Evolutionary conservation across 2,329 filamentous ascomycete genomes (phyloP), one percentile per base, ranked within the genome.

Genomic region (Dactylellina sp.): DNA sequence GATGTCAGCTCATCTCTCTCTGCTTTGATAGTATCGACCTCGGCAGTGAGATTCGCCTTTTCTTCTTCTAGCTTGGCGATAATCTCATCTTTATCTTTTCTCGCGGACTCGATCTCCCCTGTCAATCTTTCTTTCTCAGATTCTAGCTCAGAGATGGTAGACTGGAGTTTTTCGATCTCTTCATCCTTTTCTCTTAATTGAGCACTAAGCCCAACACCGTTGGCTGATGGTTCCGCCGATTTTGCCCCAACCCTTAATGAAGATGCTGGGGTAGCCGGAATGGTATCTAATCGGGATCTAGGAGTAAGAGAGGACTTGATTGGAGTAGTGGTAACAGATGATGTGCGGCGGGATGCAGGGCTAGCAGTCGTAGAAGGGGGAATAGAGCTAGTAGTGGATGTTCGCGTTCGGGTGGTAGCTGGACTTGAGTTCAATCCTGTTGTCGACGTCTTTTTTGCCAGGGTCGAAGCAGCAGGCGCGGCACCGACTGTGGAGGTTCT

Each of bases 231-330:
- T 40, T 40, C 42, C 2, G 59, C 52, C 9, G 70, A 37, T 49
- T 49, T 59, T 18, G 53, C 35, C 1, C 32, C 53, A n/a, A 37
- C 37, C 20, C 44, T 60, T 9, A 60, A 61, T 12, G 55, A 40
- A n/a, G 61, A 50, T 22, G 49, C 32, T 32, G 59, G 66, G 44
- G 66, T 71, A 44, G 61, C 61, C 12, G 62, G 64, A 11, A 75
- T 75, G 18, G 71, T 68, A 70, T 70, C 71, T 35, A 75, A 55
- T 24, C 64, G 60, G 16, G 71, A 70, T 64, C 49, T 70, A 1
- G 63, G 22, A 12, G 39, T 40, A 5, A 50, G n/a, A 12, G 55
- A 61, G 22, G 62, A 22, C 44, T 68, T 75, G n/a, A 63, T 40
- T 35, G 71, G 62, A 7, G 62, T 75, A 11, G 50, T 39, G 1